Evolutionary conservation across 768 basidiomycete species (phyloP).

Genomic region (Porpolomopsis calyptriformis): DNA sequence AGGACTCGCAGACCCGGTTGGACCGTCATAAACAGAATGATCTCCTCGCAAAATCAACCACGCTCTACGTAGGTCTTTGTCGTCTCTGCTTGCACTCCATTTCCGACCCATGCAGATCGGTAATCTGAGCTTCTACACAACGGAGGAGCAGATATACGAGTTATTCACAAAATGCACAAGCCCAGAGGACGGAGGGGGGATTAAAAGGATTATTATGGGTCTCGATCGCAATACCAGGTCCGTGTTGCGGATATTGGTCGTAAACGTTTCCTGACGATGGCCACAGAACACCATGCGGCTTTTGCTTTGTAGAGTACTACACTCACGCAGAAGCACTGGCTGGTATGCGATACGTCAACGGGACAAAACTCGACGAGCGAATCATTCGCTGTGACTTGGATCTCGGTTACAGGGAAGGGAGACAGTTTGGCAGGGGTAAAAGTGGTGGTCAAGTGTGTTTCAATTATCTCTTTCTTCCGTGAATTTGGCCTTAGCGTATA

Average conservation of each 20-base stretch:
- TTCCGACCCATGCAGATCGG: constrained; percentile 48
- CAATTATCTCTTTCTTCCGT: not conserved
- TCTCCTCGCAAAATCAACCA: constrained; percentile 72
- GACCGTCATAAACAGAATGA: constrained; percentile 74
- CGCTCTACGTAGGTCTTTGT: constrained; percentile 69
- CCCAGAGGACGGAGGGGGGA: constrained; percentile 79
- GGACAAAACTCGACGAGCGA: constrained; percentile 98
- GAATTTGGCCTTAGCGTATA: not conserved
- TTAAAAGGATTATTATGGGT: constrained; percentile 93
- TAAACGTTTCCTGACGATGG: too few relatives aligned
- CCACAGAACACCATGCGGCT: constrained; percentile 81
- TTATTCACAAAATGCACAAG: constrained; percentile 84
- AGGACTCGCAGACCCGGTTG: constrained; percentile 79
- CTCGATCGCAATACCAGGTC: constrained; percentile 83
- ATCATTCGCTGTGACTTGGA: constrained; percentile 98
- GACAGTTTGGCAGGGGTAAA: constrained; percentile 96
- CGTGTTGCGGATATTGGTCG: not conserved
- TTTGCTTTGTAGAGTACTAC: constrained; percentile 96
- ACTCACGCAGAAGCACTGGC: constrained; percentile 89
- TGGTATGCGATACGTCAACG: constrained; percentile 87
- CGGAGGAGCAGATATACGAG: constrained; percentile 93
- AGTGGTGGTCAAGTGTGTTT: constrained; percentile 79
- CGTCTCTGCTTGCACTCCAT: constrained; percentile 12
- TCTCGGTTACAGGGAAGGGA: constrained; percentile 89
- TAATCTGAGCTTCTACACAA: constrained; percentile 89